Evolutionary conservation across 2,329 filamentous ascomycete species (phyloP).

Genomic region (Macrophomina tecta): DNA sequence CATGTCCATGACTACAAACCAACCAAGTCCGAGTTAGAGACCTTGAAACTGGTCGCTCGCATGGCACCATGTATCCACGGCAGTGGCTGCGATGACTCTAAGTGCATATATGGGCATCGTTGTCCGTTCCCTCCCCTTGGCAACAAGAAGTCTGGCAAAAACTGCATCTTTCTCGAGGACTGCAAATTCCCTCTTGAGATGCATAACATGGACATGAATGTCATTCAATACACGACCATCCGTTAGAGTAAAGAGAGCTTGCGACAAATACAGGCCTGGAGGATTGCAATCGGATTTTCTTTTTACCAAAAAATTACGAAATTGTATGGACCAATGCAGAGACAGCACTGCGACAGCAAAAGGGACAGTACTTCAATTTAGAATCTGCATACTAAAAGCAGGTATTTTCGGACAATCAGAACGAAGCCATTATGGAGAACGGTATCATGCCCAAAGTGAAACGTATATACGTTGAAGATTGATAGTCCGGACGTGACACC

Average conservation of each 20-base stretch:
- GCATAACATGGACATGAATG: constrained; percentile 63
- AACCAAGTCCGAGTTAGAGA: constrained; percentile 58
- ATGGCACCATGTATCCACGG: constrained; percentile 68
- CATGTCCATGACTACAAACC: constrained; percentile 62
- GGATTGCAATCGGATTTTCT: not conserved
- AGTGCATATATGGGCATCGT: constrained; percentile 69
- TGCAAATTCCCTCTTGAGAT: constrained; percentile 65
- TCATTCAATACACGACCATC: constrained; percentile 58
- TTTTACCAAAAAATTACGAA: not conserved
- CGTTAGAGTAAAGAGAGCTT: constrained; percentile 31
- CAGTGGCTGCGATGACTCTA: constrained; percentile 61
- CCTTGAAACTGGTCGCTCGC: constrained; percentile 64
- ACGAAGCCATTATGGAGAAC: too few relatives aligned
- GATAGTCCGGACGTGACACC: too few relatives aligned
- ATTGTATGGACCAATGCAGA: not conserved
- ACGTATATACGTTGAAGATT: too few relatives aligned
- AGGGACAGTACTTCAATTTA: too few relatives aligned
- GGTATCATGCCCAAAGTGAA: too few relatives aligned
- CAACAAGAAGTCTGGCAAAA: constrained; percentile 53
- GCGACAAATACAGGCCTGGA: not conserved
- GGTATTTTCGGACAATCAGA: too few relatives aligned
- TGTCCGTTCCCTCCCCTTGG: constrained; percentile 58
- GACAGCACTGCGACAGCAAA: too few relatives aligned
- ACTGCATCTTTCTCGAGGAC: constrained; percentile 62
- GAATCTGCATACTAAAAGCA: too few relatives aligned